These are phyloP conservation scores for Cladosporium sp. DNA, from an alignment of 2,329 filamentous ascomycete species.

Conservation along the genomic window DNA sequence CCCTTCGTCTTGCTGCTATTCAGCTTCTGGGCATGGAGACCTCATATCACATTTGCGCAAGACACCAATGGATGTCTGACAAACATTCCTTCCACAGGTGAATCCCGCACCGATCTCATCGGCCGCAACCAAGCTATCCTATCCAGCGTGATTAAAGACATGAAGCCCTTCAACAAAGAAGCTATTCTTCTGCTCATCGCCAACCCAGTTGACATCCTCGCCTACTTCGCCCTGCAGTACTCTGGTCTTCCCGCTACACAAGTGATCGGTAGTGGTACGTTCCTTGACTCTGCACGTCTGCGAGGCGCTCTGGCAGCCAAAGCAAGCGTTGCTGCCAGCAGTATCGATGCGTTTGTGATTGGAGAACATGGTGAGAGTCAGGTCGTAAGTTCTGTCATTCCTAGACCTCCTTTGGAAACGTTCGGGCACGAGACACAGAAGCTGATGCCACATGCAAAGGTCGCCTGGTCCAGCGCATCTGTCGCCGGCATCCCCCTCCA, in stretches of 20 bases:
- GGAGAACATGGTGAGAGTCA: conserved; percentile 53
- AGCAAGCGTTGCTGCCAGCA: conserved; percentile 41
- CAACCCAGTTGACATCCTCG: conserved; percentile 58
- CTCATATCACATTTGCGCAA: too few species aligned
- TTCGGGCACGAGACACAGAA: too few species aligned
- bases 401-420: neutral
- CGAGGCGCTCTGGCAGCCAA: conserved; percentile 46
- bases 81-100: conserved; percentile 26
- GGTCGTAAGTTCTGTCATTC: conserved; percentile 35
- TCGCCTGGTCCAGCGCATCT: conserved; percentile 47
- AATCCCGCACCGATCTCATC: conserved; percentile 49
- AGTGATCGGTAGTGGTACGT: conserved; percentile 56
- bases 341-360: conserved; percentile 47
- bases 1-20: too few species aligned
- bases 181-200: conserved; percentile 54
- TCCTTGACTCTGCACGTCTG: conserved; percentile 54
- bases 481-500: conserved; percentile 45
- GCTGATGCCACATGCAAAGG: conserved; percentile 22
- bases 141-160: conserved; percentile 48
- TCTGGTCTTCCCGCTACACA: conserved; percentile 51
- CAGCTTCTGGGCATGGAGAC: too few species aligned
- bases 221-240: conserved; percentile 50
- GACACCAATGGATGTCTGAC: neutral
- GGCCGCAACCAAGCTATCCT: conserved; percentile 53
- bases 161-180: conserved; percentile 51